Conservation (phyloP, 305 asterid genomes). For the Fraxinus dipetala region DNA sequence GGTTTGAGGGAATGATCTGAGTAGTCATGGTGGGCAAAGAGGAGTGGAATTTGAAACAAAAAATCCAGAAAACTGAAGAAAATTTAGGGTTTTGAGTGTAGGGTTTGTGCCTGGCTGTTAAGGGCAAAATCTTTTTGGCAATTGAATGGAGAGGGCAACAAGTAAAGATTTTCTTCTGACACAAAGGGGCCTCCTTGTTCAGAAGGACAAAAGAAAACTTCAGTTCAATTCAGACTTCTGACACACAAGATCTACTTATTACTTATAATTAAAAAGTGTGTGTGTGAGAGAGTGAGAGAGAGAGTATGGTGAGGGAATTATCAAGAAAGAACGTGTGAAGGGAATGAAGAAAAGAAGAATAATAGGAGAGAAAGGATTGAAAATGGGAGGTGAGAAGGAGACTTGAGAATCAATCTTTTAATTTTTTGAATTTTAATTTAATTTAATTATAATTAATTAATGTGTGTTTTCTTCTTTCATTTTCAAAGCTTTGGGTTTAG, state of each 20-base stretch:
- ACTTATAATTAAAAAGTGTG: conserved; percentile 24
- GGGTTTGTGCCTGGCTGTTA: neutral
- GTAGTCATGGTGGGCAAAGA: conserved; percentile 23
- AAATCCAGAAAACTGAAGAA: neutral
- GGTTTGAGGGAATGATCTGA: conserved; percentile 20
- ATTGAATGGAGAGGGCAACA: conserved; percentile 17
- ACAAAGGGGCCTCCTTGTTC: conserved; percentile 43
- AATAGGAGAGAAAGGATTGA: conserved; percentile 40
- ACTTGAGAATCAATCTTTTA: conserved; percentile 48
- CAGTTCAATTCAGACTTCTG: conserved; percentile 40
- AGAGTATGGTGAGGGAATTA: conserved; percentile 23
- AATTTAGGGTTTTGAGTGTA: conserved; percentile 42
- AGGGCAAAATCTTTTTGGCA: neutral
- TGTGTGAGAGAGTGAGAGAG: conserved; percentile 21
- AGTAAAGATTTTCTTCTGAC: conserved; percentile 63
- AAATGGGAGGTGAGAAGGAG: conserved; percentile 64
- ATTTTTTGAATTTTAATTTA: neutral
- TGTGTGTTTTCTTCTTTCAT: conserved; percentile 22
- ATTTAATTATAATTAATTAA: neutral
- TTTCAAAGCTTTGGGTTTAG: conserved; percentile 41
- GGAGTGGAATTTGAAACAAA: neutral
- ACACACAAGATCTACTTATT: conserved; percentile 49
- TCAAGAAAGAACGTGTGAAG: conserved; percentile 26
- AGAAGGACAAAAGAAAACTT: conserved; percentile 45
- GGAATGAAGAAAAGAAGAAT: conserved; percentile 30